A percentile compares a stretch with the other conserved stretches of the same genome.
These are phyloP conservation scores for Apiosordaria backusii DNA, from an alignment of 495 filamentous ascomycete genomes.

Conservation along the genomic window DNA sequence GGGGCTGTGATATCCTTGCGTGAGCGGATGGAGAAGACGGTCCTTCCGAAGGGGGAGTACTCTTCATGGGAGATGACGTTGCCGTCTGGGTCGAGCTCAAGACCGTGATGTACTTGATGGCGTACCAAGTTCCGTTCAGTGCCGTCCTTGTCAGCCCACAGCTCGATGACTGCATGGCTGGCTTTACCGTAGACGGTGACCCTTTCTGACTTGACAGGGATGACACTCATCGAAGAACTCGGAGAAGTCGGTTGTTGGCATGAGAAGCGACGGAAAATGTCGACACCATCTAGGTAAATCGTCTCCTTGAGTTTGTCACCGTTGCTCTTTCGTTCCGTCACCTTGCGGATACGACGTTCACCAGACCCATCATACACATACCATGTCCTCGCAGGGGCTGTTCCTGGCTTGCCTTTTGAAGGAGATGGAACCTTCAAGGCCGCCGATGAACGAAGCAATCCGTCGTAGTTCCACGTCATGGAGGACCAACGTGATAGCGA, in stretches of 20 bases:
- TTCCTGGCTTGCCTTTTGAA: background rate
- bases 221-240: no score
- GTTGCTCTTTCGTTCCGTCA: background rate
- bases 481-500: background rate
- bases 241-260: no score
- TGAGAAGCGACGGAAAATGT: no score
- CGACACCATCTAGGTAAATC: background rate
- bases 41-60: background rate
- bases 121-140: background rate
- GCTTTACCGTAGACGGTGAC: no score
- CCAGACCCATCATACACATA: background rate
- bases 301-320: background rate
- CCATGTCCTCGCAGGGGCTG: background rate
- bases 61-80: background rate
- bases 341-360: background rate
- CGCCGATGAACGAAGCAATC: background rate
- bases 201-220: no score
- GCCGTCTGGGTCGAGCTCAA: background rate
- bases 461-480: background rate
- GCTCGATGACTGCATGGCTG: background rate
- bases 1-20: constrained; percentile 9
- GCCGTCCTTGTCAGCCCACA: background rate
- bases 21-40: background rate
- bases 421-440: background rate
- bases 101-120: background rate